phyloP scores from a whole-genome alignment of 805 yeast species.

The Kazachstania africana region DNA sequence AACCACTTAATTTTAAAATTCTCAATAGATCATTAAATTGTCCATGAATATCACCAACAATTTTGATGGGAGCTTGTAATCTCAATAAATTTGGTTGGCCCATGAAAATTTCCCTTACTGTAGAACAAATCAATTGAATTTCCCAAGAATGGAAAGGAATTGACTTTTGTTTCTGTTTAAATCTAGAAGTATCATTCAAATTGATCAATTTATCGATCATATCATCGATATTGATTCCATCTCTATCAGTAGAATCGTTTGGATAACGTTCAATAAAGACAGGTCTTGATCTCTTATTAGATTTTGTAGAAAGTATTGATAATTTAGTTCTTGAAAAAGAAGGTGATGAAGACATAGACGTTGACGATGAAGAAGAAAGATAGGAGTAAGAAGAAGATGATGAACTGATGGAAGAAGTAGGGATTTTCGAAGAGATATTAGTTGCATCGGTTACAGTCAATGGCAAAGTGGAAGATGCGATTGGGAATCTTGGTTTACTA shows the following conservation, averaged over 20 bases:
- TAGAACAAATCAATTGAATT: constrained; percentile 44
- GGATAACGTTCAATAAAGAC: constrained; percentile 21
- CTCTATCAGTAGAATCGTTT: constrained; percentile 19
- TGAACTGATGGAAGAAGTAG: constrained; percentile 1
- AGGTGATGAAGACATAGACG: constrained; percentile 2
- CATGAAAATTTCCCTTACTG: constrained; percentile 47
- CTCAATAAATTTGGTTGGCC: constrained; percentile 55
- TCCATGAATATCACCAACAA: constrained; percentile 93
- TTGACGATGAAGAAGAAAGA: constrained; percentile 1
- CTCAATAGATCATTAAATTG: constrained; percentile 88
- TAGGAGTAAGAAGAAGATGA: constrained; percentile 4
- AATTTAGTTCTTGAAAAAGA: constrained; percentile 2
- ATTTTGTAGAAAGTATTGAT: constrained; percentile 2
- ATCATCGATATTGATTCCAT: constrained; percentile 42
- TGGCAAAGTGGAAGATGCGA: not conserved
- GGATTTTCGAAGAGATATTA: constrained; percentile 1
- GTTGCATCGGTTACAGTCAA: too few relatives aligned
- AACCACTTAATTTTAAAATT: constrained; percentile 86
- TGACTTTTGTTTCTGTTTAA: constrained; percentile 14
- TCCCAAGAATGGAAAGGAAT: constrained; percentile 43
- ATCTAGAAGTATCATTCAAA: constrained; percentile 17
- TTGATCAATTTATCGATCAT: constrained; percentile 50
- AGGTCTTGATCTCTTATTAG: constrained; percentile 7
- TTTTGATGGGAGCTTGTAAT: constrained; percentile 66
- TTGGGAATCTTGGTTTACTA: not conserved